Conservation (phyloP, 176 grass and related monocot genomes). For the Cenchrus americanus region DNA sequence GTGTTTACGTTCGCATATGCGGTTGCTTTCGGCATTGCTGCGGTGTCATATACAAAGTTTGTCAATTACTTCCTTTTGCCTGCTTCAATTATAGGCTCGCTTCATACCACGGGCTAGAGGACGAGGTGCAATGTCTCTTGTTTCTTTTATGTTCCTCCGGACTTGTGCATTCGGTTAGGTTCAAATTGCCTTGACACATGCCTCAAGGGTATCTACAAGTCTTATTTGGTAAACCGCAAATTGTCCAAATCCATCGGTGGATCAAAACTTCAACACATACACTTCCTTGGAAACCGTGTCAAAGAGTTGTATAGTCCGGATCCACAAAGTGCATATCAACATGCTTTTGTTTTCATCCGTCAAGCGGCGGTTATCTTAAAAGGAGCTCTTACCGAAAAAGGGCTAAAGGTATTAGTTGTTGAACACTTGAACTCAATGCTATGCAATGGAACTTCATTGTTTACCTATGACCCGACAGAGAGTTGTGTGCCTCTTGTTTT, state of each 20-base stretch:
- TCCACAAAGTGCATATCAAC: slow-evolving; percentile 74
- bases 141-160: slow-evolving; percentile 93
- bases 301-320: slow-evolving; percentile 78
- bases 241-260: slow-evolving; percentile 79
- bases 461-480: slow-evolving; percentile 33
- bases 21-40: slow-evolving; percentile 22
- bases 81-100: slow-evolving; percentile 60
- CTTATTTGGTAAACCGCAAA: slow-evolving; percentile 98
- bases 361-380: slow-evolving; percentile 80
- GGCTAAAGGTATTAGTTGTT: slow-evolving; percentile 70
- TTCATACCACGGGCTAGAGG: slow-evolving; percentile 91
- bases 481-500: background rate
- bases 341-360: slow-evolving; percentile 97
- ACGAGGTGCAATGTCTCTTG: slow-evolving; percentile 69
- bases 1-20: slow-evolving; percentile 21
- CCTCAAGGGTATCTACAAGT: slow-evolving; percentile 94
- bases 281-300: slow-evolving; percentile 94
- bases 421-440: slow-evolving; percentile 11
- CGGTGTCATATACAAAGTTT: slow-evolving; percentile 23
- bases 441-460: slow-evolving; percentile 13
- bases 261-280: slow-evolving; percentile 87
- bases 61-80: slow-evolving; percentile 18
- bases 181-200: slow-evolving; percentile 83
- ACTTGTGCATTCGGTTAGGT: slow-evolving; percentile 87
- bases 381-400: slow-evolving; percentile 79